Base-by-base conservation (phyloP, 495 filamentous ascomycete genomes). In the Xylaria venustula region DNA sequence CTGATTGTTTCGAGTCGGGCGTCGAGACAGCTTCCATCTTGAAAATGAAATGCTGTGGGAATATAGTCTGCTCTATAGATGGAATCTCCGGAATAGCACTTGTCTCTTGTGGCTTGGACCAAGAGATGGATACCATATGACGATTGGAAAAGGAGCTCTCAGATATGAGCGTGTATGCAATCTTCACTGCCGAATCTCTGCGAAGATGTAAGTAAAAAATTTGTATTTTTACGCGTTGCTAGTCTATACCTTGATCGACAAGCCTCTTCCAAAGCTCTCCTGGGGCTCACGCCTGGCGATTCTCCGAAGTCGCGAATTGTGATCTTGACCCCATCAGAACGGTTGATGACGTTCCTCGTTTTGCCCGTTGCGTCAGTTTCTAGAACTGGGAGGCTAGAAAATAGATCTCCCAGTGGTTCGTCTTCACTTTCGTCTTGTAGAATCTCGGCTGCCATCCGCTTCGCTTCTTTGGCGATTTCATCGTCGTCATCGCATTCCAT, bases 231-330 rank as follows among this genome's bases (percentile, higher is more conserved):
- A 34, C 28, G 40, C 37, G 34, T 44, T 22, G 20, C 26, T 17
- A 52, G 25, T 32, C 23, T 81, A 71, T 76, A 88, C 88, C 90
- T 88, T 59, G 91, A 85, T 64, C 88, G 89, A 70, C 92, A 96
- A 45, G 90, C 84, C 73, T 97, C 94, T 67, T 97, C 91, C 15
- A 98, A 73, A 41, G 90, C 81, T 56, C 87, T 80, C 41, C 85
- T 81, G 19, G 91, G 90, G 62, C 73, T 88, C 14, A 93, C 71
- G 34, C 90, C 89, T 15, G 77, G 83, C 79, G 81, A 87, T 69
- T 90, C 88, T 15, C 92, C 93, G 82, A 98, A 97, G 62, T 97
- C 86, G 52, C 91, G 77, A 52, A 95, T 81, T 2, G 68, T 82
- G 7, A 91, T 74, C 48, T 73, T 83, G 5, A 75, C 62, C 0